phyloP scores from a whole-genome alignment of 2,329 filamentous ascomycete species.

The Hypoxylon sp. region DNA sequence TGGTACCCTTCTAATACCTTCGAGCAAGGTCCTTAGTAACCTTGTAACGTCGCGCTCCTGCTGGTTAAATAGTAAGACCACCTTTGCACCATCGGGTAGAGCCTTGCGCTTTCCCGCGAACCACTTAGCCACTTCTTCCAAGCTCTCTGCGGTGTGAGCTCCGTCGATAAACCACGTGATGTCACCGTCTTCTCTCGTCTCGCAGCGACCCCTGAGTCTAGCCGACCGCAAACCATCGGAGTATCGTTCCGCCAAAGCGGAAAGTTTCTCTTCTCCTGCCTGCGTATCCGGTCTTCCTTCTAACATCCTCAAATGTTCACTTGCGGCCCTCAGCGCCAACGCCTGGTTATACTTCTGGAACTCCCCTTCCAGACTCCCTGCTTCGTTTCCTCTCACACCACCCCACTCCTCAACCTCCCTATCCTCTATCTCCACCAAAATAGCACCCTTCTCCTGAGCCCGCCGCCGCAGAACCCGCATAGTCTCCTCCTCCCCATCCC shows the following conservation, averaged over 20 bases:
- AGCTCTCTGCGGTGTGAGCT: conserved; percentile 88
- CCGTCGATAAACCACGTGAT: conserved; percentile 88
- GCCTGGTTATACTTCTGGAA: conserved; percentile 74
- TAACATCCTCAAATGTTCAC: conserved; percentile 66
- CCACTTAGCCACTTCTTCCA: conserved; percentile 83
- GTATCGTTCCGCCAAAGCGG: conserved; percentile 68
- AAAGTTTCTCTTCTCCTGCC: conserved; percentile 45
- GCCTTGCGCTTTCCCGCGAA: conserved; percentile 67
- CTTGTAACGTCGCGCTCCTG: conserved; percentile 83
- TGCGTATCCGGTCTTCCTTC: conserved; percentile 13
- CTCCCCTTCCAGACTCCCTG: conserved; percentile 61
- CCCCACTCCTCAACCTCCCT: conserved; percentile 59
- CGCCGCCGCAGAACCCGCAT: conserved; percentile 70
- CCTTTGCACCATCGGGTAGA: conserved; percentile 51
- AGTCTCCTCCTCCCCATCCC: conserved; percentile 56
- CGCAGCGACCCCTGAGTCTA: conserved; percentile 82
- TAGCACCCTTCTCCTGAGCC: conserved; percentile 69
- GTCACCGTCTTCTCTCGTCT: conserved; percentile 68
- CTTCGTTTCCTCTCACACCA: conserved; percentile 53
- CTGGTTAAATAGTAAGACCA: conserved; percentile 89
- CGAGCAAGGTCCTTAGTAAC: conserved; percentile 75
- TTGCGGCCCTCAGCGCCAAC: conserved; percentile 69
- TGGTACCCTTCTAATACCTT: conserved; percentile 63
- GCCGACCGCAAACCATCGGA: conserved; percentile 76
- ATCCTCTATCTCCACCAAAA: conserved; percentile 61